Evolutionary conservation across 1,139 yeast species (phyloP).

Genomic region (Blastobotrys malaysiensis): DNA sequence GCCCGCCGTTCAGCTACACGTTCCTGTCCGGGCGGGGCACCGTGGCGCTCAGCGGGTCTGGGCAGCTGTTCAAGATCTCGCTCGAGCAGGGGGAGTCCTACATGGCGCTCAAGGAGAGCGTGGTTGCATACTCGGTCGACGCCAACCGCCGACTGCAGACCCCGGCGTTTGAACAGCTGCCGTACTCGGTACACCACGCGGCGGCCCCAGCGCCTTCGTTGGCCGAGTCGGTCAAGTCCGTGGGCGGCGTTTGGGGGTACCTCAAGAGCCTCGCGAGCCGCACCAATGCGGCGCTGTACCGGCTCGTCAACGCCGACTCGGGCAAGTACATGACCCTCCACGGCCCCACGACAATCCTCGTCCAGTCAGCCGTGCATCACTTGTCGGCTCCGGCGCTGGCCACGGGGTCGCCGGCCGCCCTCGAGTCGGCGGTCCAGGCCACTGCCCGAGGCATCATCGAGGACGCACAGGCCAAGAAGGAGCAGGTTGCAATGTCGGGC

Average conservation of each 20-base stretch:
- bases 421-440: constrained; percentile 15
- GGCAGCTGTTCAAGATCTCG: constrained; percentile 31
- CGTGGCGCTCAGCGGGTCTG: constrained; percentile 31
- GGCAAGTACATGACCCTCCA: constrained; percentile 10
- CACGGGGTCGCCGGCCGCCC: constrained; percentile 5
- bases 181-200: constrained; percentile 1
- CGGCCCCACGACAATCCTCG: constrained; percentile 12
- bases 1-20: constrained; percentile 27
- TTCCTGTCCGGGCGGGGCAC: constrained; percentile 36
- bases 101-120: constrained; percentile 28
- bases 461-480: constrained; percentile 3
- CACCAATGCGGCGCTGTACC: neutral
- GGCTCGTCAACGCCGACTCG: constrained; percentile 7
- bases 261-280: neutral
- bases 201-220: neutral
- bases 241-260: neutral
- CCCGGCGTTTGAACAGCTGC: constrained; percentile 4
- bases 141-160: constrained; percentile 16
- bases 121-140: constrained; percentile 35
- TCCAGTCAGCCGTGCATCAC: constrained; percentile 8
- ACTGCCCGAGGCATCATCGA: constrained; percentile 16
- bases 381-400: constrained; percentile 5
- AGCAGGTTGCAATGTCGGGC: constrained; percentile 13
- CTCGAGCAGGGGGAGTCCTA: constrained; percentile 32
- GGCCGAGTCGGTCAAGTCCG: neutral